Evolutionary conservation across 768 basidiomycete species (phyloP), one percentile per base, ranked within the genome.

Genomic region (Panellus pusillus): DNA sequence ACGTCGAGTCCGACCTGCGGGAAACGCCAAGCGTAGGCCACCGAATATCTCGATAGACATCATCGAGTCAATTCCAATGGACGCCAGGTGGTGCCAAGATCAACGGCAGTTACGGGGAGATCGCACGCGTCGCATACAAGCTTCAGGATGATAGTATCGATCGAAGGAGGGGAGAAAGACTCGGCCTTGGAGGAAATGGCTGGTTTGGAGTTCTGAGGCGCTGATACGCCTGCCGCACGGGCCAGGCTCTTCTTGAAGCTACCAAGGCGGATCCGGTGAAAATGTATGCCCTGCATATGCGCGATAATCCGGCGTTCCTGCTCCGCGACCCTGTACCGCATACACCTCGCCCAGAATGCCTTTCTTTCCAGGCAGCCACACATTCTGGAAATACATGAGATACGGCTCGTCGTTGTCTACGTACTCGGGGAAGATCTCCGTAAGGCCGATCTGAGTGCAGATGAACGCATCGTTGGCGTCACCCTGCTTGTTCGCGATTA

Each of bases 41-140:
- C 67, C 64, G 15, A 69, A 66, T 9, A 84, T 68, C 64, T 89
- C 86, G 50, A 86, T 82, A 17, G 80, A 78, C 67, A 79, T 81
- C 54, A 88, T 66, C 1, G 86, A 87, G 60, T 87, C 84, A 45
- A 87, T 70, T 1, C 87, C 86, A 8, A 88, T 74, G 6, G 74
- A 66, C 11, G 72, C 73, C 15, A 89, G 67, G 44, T 82, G 0
- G 65, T 64, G 27, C 74, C 67, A 35, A 75, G 38, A 38, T 73
- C 70, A 18, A 74, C 50, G 1, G 63, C 49, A 9, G 72, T 63
- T 0, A 67, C 50, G n/a, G 70, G 70, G 37, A 80, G 62, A 40
- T 66, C 72, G 54, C 79, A 79, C 7, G 72, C 66, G 31, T 74
- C 72, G 6, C 76, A 70, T 13, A 83, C 65, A 32, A 79, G 66